Conservation (phyloP, 108 stramenopile genomes). For the Craspedostauros australis region DNA sequence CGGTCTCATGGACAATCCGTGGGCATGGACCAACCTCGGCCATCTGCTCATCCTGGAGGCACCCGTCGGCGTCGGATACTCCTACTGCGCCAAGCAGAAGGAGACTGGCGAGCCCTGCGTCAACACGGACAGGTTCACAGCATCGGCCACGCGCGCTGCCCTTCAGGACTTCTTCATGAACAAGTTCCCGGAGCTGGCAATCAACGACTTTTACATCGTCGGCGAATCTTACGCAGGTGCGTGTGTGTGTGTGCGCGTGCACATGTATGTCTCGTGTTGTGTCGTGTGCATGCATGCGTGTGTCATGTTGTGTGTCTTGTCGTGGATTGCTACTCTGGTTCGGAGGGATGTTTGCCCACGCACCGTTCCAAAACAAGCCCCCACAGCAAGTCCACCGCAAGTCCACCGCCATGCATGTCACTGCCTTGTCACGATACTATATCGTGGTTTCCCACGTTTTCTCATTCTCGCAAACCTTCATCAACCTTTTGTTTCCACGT, state of each 20-base stretch:
- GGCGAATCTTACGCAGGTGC: conserved; percentile 73
- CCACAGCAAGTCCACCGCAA: no score
- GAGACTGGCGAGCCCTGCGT: conserved; percentile 34
- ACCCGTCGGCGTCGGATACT: conserved; percentile 85
- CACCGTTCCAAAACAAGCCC: no score
- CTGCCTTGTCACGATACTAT: no score
- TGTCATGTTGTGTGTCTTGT: no score
- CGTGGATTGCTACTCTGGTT: no score
- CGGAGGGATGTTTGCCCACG: no score
- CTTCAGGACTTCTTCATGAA: conserved; percentile 46
- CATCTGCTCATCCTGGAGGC: conserved; percentile 70
- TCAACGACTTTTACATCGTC: conserved; percentile 70
- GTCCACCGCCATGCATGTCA: no score
- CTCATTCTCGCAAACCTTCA: no score
- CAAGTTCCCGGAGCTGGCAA: conserved; percentile 72
- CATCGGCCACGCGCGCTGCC: conserved; percentile 57
- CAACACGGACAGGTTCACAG: conserved; percentile 73
- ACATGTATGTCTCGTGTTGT: neutral
- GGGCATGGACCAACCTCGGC: conserved; percentile 60
- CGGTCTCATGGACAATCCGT: conserved; percentile 52
- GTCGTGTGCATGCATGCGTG: neutral
- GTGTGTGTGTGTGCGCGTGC: neutral
- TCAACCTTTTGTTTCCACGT: no score
- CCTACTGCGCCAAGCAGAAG: conserved; percentile 44
- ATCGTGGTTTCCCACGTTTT: no score